These are phyloP conservation scores for Phragmites australis DNA, from an alignment of 176 grass and related monocot genomes.

Conservation along the genomic window DNA sequence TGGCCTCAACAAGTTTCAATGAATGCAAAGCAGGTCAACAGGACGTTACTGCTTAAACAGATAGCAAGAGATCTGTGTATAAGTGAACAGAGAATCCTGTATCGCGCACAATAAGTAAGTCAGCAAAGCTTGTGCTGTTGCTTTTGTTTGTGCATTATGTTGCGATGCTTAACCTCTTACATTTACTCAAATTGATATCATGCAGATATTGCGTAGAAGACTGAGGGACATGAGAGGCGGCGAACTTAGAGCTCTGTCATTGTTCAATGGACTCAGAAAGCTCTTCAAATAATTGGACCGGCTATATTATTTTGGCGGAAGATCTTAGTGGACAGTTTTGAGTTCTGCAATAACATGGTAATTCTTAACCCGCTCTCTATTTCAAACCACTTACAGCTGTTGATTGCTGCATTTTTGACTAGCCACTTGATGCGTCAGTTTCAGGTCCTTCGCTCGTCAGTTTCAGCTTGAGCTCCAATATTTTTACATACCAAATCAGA, in stretches of 20 bases:
- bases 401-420: neutral
- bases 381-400: neutral
- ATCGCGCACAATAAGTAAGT: conserved; percentile 86
- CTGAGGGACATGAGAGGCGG: conserved; percentile 91
- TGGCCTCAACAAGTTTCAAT: conserved; percentile 36
- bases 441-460: conserved; percentile 15
- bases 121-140: neutral
- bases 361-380: neutral
- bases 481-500: neutral
- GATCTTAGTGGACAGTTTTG: neutral
- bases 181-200: neutral
- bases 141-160: neutral
- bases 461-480: neutral
- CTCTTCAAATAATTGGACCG: conserved; percentile 61
- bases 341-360: neutral
- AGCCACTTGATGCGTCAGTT: neutral
- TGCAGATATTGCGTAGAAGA: conserved; percentile 82
- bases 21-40: conserved; percentile 72
- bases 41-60: conserved; percentile 83
- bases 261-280: conserved; percentile 82
- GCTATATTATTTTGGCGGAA: neutral
- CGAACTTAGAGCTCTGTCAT: conserved; percentile 81
- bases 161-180: neutral
- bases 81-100: conserved; percentile 87
- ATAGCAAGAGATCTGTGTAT: conserved; percentile 83